phyloP scores from a whole-genome alignment of 805 yeast species.

The Ogataea nitratoaversa region DNA sequence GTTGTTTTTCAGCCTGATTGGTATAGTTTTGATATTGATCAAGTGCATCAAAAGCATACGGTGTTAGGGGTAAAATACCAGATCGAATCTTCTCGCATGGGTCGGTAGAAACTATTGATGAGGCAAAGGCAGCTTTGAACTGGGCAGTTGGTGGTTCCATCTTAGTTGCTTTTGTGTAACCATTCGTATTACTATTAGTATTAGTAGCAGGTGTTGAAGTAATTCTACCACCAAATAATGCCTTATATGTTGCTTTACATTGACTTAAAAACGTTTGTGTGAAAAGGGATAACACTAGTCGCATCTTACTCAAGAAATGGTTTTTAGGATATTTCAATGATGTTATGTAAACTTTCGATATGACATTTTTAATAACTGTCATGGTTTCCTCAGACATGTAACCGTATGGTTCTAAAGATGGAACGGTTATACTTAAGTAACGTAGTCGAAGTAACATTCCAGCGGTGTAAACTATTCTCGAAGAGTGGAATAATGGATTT shows the following conservation, averaged over 20 bases:
- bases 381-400: constrained; percentile 44
- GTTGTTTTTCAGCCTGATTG: constrained; percentile 1
- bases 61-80: too few species aligned
- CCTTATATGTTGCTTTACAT: constrained; percentile 29
- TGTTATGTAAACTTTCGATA: constrained; percentile 24
- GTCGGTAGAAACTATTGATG: too few species aligned
- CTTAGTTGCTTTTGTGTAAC: not conserved
- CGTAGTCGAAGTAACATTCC: constrained; percentile 59
- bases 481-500: constrained; percentile 52
- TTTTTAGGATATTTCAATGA: constrained; percentile 40
- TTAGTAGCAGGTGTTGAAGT: not conserved
- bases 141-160: not conserved
- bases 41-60: not conserved
- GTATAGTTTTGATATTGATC: not conserved
- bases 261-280: constrained; percentile 59
- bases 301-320: constrained; percentile 47
- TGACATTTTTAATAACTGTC: constrained; percentile 22
- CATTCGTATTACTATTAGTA: not conserved
- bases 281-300: constrained; percentile 53
- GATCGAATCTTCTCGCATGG: too few species aligned
- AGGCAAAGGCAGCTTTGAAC: not conserved
- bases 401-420: constrained; percentile 39
- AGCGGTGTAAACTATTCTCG: constrained; percentile 59
- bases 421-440: constrained; percentile 50
- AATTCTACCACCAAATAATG: constrained; percentile 6